Evolutionary conservation across 306 rosid species (phyloP).

Genomic region (Pachyrhizus erosus): DNA sequence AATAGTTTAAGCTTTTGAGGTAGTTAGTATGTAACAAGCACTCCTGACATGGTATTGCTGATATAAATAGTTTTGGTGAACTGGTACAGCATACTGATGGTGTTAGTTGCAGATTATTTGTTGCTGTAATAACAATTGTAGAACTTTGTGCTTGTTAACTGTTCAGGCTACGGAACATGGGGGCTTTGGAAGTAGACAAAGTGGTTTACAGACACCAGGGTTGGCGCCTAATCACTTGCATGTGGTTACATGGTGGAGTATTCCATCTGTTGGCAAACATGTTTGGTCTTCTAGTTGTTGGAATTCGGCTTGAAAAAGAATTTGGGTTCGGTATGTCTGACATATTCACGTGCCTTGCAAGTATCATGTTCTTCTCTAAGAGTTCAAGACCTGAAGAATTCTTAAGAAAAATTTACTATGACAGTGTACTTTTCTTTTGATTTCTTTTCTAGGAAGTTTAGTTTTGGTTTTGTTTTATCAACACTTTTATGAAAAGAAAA

Average conservation of each 20-base stretch:
- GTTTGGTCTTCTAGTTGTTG: slow-evolving; percentile 59
- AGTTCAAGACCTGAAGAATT: not conserved
- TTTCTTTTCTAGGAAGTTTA: too few species aligned
- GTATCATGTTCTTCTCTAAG: not conserved
- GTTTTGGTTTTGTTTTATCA: too few species aligned
- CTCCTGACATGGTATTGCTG: not conserved
- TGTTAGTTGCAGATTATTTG: slow-evolving; percentile 8
- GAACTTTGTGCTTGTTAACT: slow-evolving; percentile 32
- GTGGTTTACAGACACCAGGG: slow-evolving; percentile 65
- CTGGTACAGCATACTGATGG: not conserved
- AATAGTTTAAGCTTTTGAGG: not conserved
- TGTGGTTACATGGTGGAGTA: slow-evolving; percentile 83
- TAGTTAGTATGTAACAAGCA: not conserved
- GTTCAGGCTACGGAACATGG: slow-evolving; percentile 73
- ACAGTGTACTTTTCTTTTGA: too few species aligned
- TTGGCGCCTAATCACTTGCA: slow-evolving; percentile 82
- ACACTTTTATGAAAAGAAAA: too few species aligned
- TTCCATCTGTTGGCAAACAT: slow-evolving; percentile 81
- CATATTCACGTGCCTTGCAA: not conserved
- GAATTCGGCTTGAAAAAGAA: slow-evolving; percentile 35
- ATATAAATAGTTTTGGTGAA: not conserved
- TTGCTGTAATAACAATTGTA: not conserved
- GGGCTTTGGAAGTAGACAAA: slow-evolving; percentile 67
- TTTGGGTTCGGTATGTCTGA: slow-evolving; percentile 40
- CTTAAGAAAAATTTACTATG: not conserved